Percentiles rank a stretch among this genome's conserved stretches.
Evolutionary conservation across 2,329 filamentous ascomycete genomes (phyloP).

Genomic region (Arthrobotrys iridis): DNA sequence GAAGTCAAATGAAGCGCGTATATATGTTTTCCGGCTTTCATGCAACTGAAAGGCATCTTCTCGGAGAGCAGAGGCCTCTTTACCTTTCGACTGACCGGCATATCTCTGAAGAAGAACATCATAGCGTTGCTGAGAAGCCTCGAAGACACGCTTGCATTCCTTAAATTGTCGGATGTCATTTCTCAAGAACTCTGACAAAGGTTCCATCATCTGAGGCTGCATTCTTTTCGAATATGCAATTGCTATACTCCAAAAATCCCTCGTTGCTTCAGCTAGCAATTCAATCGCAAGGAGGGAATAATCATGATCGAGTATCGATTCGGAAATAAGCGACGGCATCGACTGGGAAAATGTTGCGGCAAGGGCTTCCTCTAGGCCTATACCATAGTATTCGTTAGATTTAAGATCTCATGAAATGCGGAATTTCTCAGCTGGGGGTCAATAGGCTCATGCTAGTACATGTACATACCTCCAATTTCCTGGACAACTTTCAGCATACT

Average conservation of each 20-base stretch:
- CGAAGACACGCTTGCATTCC: constrained; percentile 72
- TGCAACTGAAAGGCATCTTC: constrained; percentile 97
- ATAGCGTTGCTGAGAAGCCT: constrained; percentile 82
- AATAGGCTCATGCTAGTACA: not conserved
- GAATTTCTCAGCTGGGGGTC: not conserved
- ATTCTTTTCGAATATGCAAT: constrained; percentile 79
- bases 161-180: constrained; percentile 87
- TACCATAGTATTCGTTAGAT: not conserved
- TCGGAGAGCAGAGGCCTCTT: constrained; percentile 87
- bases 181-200: constrained; percentile 79
- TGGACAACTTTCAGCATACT: constrained; percentile 71
- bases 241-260: constrained; percentile 85
- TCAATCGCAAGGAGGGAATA: constrained; percentile 89
- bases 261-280: constrained; percentile 82
- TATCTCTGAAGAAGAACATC: constrained; percentile 85
- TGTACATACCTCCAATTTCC: constrained; percentile 68
- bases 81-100: constrained; percentile 85
- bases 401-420: not conserved
- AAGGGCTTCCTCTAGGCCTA: constrained; percentile 79
- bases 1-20: constrained; percentile 93
- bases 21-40: constrained; percentile 87
- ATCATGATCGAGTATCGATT: constrained; percentile 91
- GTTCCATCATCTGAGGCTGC: constrained; percentile 80
- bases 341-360: constrained; percentile 78
- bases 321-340: constrained; percentile 77